Conservation (phyloP, 179 eudicot genomes). For the Patellifolia procumbens region DNA sequence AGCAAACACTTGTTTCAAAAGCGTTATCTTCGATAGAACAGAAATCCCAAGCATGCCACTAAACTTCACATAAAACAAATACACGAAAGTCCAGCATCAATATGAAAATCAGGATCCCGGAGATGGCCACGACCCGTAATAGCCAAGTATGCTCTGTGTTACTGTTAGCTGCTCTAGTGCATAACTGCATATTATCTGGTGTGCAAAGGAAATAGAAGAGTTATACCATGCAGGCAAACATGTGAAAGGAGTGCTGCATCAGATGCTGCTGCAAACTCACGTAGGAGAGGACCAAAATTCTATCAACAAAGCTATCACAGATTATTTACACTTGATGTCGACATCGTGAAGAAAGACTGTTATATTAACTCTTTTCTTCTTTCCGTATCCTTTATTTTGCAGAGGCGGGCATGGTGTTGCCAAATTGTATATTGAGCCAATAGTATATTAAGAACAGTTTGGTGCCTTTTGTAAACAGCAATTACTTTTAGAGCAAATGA, state of each 20-base stretch:
- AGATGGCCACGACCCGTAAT: no score
- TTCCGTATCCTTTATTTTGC: background rate
- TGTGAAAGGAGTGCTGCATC: slow-evolving; percentile 9
- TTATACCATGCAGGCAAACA: background rate
- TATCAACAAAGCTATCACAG: background rate
- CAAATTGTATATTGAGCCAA: background rate
- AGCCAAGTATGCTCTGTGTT: background rate
- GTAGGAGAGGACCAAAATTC: background rate
- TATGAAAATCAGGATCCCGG: background rate
- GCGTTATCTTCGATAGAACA: background rate
- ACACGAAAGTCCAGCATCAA: background rate
- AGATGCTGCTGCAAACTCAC: background rate
- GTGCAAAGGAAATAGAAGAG: slow-evolving; percentile 9
- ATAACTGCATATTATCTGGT: background rate
- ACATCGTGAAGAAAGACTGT: background rate
- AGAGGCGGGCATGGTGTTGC: background rate
- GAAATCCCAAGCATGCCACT: background rate
- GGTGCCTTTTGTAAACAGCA: background rate
- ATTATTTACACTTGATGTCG: background rate
- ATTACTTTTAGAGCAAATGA: background rate
- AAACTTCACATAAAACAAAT: background rate
- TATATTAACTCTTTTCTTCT: background rate
- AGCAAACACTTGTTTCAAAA: background rate
- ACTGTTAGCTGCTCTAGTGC: background rate
- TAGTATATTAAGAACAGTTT: background rate